Conservation (phyloP, 129 eudicot genomes). For the Flaveria sonorensis region DNA sequence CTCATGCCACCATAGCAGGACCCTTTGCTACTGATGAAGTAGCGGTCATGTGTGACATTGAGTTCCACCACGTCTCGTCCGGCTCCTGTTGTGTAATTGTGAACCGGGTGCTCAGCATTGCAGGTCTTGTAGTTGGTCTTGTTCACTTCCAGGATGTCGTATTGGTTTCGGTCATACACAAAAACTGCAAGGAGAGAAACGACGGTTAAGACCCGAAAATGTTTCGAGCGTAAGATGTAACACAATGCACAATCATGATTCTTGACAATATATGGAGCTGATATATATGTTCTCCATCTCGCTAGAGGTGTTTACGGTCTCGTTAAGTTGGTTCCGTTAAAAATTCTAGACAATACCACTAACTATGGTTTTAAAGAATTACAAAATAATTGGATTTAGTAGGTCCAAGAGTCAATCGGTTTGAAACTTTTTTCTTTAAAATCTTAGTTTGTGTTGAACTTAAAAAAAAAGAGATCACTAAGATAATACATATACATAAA, state of each 20-base stretch:
- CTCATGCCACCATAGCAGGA: constrained; percentile 90
- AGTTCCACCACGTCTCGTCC: constrained; percentile 89
- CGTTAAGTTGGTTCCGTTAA: too few relatives aligned
- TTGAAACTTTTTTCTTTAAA: too few relatives aligned
- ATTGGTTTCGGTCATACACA: constrained; percentile 83
- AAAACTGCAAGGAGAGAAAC: constrained; percentile 51
- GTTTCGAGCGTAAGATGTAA: background rate
- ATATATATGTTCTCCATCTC: too few relatives aligned
- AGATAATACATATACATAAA: too few relatives aligned
- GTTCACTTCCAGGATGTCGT: constrained; percentile 78
- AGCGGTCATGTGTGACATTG: constrained; percentile 63
- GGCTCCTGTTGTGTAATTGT: constrained; percentile 86
- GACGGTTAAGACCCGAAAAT: background rate
- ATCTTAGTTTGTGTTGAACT: too few relatives aligned
- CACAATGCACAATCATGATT: background rate
- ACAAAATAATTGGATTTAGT: too few relatives aligned
- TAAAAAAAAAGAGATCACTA: too few relatives aligned
- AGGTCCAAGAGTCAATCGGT: too few relatives aligned
- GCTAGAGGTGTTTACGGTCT: too few relatives aligned
- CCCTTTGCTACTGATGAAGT: constrained; percentile 84
- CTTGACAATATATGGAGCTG: background rate
- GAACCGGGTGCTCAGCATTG: constrained; percentile 70
- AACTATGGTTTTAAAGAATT: too few relatives aligned
- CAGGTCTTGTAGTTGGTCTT: constrained; percentile 71
- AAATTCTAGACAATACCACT: too few relatives aligned